phyloP scores from a whole-genome alignment of 805 yeast species.

The Debaryomyces maramus region DNA sequence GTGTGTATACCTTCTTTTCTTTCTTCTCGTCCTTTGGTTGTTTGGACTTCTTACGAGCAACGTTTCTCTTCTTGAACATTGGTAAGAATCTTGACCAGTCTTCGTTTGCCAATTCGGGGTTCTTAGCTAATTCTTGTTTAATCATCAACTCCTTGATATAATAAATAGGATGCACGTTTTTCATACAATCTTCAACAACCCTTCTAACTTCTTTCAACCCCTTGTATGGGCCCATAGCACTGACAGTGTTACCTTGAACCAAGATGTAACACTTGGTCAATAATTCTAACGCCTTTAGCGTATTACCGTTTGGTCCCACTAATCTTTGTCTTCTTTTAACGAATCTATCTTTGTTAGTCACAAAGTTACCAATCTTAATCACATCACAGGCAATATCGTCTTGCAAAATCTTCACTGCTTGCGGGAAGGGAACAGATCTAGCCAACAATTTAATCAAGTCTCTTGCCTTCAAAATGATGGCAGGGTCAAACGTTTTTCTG shows the following conservation, averaged over 20 bases:
- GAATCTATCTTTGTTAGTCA: conserved; percentile 88
- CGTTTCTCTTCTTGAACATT: conserved; percentile 93
- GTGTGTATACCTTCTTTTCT: conserved; percentile 84
- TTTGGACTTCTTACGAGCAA: conserved; percentile 91
- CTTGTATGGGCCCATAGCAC: conserved; percentile 94
- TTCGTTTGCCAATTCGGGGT: conserved; percentile 92
- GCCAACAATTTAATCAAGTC: conserved; percentile 92
- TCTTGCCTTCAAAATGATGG: conserved; percentile 88
- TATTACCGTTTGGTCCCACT: conserved; percentile 96
- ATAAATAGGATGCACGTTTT: conserved; percentile 94
- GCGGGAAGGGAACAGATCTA: conserved; percentile 95
- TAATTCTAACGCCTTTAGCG: conserved; percentile 91
- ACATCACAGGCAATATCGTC: conserved; percentile 96
- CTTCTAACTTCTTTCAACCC: conserved; percentile 91
- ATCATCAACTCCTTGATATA: conserved; percentile 97
- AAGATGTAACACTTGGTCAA: conserved; percentile 93
- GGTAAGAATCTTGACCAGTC: conserved; percentile 98
- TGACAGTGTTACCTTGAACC: conserved; percentile 96
- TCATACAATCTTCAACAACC: conserved; percentile 97
- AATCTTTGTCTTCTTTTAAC: conserved; percentile 94
- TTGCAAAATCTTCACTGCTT: conserved; percentile 86
- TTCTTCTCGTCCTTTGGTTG: conserved; percentile 67
- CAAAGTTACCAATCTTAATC: conserved; percentile 88
- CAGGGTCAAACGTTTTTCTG: conserved; percentile 93
- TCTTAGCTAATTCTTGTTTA: conserved; percentile 89